Percentiles rank a stretch among this genome's conserved stretches.
Evolutionary conservation across 139 green algal species (phyloP).

Genomic region (Choricystis sp.): DNA sequence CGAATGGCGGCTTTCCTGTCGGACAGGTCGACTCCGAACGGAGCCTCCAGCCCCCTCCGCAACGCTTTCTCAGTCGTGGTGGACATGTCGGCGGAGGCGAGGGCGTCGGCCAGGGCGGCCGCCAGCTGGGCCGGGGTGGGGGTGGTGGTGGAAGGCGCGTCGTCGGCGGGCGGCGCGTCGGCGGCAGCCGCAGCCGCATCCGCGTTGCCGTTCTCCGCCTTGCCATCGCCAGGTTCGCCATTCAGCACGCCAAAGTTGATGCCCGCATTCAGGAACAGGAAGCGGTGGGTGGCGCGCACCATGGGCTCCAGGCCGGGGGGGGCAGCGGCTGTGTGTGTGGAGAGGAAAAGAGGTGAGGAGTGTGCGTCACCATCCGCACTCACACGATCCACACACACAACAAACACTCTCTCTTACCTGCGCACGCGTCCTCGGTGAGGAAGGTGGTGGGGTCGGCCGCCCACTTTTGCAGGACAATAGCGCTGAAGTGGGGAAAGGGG

Average conservation of each 20-base stretch:
- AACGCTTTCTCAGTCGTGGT: constrained; percentile 43
- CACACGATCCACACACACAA: too few species aligned
- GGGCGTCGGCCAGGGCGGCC: too few species aligned
- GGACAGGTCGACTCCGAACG: constrained; percentile 21
- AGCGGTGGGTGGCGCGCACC: constrained; percentile 22
- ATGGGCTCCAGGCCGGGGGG: constrained; percentile 9
- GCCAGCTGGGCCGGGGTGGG: too few species aligned
- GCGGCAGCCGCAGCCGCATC: constrained; percentile 1
- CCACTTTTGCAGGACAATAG: constrained; percentile 35
- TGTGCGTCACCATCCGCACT: constrained; percentile 5
- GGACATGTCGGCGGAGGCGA: neutral
- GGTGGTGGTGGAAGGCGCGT: neutral
- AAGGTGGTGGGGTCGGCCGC: constrained; percentile 16
- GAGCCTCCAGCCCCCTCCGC: constrained; percentile 27
- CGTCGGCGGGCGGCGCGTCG: neutral
- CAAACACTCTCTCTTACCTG: too few species aligned
- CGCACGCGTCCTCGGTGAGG: constrained; percentile 16
- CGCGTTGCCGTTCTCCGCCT: neutral
- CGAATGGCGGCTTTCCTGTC: constrained; percentile 28
- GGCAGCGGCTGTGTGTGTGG: neutral
- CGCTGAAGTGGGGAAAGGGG: too few species aligned
- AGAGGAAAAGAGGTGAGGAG: neutral
- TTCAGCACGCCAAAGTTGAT: constrained; percentile 52
- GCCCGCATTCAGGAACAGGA: constrained; percentile 39
- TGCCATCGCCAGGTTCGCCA: constrained; percentile 8